Evolutionary conservation across 179 eudicot genomes (phyloP).

Genomic region (Silene noctiflora): DNA sequence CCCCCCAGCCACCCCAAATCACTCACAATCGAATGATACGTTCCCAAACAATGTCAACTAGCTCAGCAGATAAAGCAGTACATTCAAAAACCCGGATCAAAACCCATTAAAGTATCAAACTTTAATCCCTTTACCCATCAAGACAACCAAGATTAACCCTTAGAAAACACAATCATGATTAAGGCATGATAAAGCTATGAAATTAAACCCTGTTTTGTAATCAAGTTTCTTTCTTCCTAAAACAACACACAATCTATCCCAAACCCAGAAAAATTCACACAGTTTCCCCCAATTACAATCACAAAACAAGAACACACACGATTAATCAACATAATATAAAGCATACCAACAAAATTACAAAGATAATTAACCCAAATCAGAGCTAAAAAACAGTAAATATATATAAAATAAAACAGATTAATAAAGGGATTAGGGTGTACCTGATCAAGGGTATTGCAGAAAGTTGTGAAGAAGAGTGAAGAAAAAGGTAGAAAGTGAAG

Average conservation of each 20-base stretch:
- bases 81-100: neutral
- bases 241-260: neutral
- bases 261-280: neutral
- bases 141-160: neutral
- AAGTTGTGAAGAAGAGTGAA: conserved; percentile 3
- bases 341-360: neutral
- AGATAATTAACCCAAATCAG: neutral
- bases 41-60: neutral
- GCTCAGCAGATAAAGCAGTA: neutral
- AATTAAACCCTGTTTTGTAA: neutral
- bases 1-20: neutral
- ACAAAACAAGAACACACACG: neutral
- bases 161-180: neutral
- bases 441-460: conserved; percentile 14
- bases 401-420: neutral
- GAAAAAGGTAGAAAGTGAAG: neutral
- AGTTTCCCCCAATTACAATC: neutral
- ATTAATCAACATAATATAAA: conserved; percentile 1
- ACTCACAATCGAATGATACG: neutral
- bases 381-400: conserved; percentile 7
- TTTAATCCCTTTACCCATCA: neutral
- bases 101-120: neutral
- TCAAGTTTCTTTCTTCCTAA: neutral
- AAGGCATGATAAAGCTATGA: neutral
- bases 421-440: conserved; percentile 9